These are phyloP conservation scores for Mycena vulgaris DNA, from an alignment of 768 basidiomycete species.

Conservation along the genomic window DNA sequence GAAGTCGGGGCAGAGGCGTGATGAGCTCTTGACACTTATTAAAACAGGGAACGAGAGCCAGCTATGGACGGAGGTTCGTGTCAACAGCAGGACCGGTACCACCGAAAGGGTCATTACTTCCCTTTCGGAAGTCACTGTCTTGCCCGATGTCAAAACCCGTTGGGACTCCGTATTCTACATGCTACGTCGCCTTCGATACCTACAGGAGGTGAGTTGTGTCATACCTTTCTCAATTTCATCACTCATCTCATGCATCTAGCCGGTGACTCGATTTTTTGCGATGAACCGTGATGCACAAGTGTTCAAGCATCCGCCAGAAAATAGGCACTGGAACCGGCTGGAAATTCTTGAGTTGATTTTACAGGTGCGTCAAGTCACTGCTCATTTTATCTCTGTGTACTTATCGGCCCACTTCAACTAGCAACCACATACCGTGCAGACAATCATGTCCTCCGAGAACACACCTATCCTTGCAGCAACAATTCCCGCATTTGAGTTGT, in stretches of 20 bases:
- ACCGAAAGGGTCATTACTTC: background rate
- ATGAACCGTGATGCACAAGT: background rate
- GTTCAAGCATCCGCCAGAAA: background rate
- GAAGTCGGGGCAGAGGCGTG: background rate
- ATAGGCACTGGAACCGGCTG: background rate
- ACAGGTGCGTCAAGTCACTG: background rate
- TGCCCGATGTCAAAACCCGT: background rate
- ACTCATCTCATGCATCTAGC: background rate
- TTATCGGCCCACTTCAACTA: background rate
- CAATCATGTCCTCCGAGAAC: background rate
- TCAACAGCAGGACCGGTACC: background rate
- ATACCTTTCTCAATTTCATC: background rate
- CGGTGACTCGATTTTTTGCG: background rate
- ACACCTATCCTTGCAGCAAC: background rate
- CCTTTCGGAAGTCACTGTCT: background rate
- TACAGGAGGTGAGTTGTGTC: constrained; percentile 3
- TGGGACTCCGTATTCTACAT: no score
- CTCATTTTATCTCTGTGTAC: background rate
- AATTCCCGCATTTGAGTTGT: background rate
- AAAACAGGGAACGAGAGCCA: background rate
- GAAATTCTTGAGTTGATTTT: background rate
- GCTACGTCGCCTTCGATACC: background rate
- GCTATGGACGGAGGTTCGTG: background rate
- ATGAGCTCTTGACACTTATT: background rate
- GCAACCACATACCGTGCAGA: background rate